Evolutionary conservation across 2,329 filamentous ascomycete species (phyloP), one percentile per base, ranked within the genome.

Genomic region (Ceratocystis papillata): DNA sequence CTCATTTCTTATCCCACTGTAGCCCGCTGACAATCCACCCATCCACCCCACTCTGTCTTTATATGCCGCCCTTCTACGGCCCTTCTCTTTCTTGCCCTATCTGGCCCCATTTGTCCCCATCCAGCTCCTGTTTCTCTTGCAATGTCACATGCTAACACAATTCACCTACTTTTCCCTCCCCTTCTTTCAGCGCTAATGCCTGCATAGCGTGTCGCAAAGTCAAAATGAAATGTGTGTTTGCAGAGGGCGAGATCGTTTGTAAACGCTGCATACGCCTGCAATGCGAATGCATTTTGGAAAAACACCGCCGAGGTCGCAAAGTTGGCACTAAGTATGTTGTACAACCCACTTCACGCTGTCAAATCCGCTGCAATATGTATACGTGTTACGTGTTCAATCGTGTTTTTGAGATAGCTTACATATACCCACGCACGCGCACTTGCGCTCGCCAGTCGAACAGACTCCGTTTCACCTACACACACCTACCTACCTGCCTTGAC

Each of bases 281-380:
- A 1, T 67, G 77, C 4, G 71, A 73, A 5, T 78, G 75, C 66
- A 69, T 75, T 5, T 76, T 75, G 65, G 73, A 74, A 65, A 71
- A 75, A 62, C 76, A 78, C 69, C 74, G 73, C 5, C 74, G 76
- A 25, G 76, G 76, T 8, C 72, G 76, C 12, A 77, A 76, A 66
- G 73, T 72, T 0, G 75, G 74, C 0, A 73, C 75, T 41, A 74
- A 71, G 74, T 76, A 68, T 64, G 68, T 62, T 33, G 53, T 22
- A 30, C 30, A 30, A 28, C 22, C n/a, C 48, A 50, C n/a, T 41
- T 12, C 37, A 41, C 37, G 37, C 48, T 53, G 22, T 53, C 48
- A 53, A 53, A 12, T 20, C 15, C 1, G 4, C 48, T 53, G 48
- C 22, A 53, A 53, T 22, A 57, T 57, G 53, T 57, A 30, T 33